Evolutionary conservation across 1,139 yeast genomes (phyloP), one percentile per base, ranked within the genome.

Genomic region (Nematodospora anomalae): DNA sequence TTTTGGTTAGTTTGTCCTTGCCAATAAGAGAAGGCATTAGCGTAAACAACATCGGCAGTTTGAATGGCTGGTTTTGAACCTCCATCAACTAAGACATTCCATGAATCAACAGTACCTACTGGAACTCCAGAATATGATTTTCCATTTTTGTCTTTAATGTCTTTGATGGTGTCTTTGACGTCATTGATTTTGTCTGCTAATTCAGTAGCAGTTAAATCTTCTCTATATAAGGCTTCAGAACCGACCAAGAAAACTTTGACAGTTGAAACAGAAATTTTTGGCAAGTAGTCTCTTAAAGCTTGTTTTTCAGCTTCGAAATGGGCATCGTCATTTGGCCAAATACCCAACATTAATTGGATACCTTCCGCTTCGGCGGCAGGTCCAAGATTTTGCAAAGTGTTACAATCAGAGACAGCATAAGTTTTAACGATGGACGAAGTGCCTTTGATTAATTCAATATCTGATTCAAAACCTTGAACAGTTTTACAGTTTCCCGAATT

Each of bases 11-110:
- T 76, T 71, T 87, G 96, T 30, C 97, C 97, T 72, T 92, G 97
- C 97, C 97, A 92, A 83, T 88, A 90, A 13, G 97, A 84, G 76
- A 90, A 92, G 37, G 96, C 97, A 61, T 92, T 90, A 55, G 95
- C 94, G 61, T 82, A 83, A 46, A 89, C 79, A 53, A 87, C 70
- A 64, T 90, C 97, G 35, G 94, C 73, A 32, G 87, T 92, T 59
- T 78, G 53, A 57, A 92, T 81, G 37, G 83, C 95, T 23, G 83
- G 77, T 38, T 67, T 55, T 48, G 82, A 71, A 50, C 71, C 77
- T 52, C 85, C 94, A 53, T 87, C 95, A 51, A 88, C 95, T 50
- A 87, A 64, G 45, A 85, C 75, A 64, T 90, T 87, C 97, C 98
- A 90, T 2, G 97, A 88, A 65, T 92, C 97, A 50, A 87, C 97